Evolutionary conservation across 371 early-diverging fungal species (phyloP).

Genomic region (Saksenaea oblongispora): DNA sequence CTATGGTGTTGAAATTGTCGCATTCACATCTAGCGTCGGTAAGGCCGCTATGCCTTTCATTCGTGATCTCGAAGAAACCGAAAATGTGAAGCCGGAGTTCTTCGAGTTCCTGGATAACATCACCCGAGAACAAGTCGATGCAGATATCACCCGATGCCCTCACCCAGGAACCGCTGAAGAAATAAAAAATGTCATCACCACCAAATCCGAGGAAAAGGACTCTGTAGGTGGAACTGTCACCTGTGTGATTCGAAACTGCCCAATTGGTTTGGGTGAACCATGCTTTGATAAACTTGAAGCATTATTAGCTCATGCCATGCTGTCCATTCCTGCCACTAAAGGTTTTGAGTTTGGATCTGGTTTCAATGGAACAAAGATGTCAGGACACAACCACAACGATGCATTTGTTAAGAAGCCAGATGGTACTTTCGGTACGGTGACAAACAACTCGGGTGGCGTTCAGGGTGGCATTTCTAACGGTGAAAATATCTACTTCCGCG

Average conservation of each 20-base stretch:
- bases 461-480: slow-evolving; percentile 98
- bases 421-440: slow-evolving; percentile 76
- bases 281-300: slow-evolving; percentile 98
- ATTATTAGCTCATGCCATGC: slow-evolving; percentile 97
- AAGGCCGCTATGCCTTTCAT: slow-evolving; percentile 76
- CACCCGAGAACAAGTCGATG: slow-evolving; percentile 61
- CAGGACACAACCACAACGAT: slow-evolving; percentile 93
- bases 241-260: slow-evolving; percentile 95
- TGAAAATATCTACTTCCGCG: slow-evolving; percentile 93
- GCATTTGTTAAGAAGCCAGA: slow-evolving; percentile 69
- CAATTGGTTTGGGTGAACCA: slow-evolving; percentile 96
- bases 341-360: slow-evolving; percentile 97
- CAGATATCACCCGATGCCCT: slow-evolving; percentile 53
- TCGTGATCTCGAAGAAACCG: slow-evolving; percentile 50
- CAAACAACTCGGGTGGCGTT: slow-evolving; percentile 95
- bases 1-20: slow-evolving; percentile 90
- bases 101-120: slow-evolving; percentile 69
- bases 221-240: slow-evolving; percentile 96
- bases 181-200: slow-evolving; percentile 65
- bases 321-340: slow-evolving; percentile 97
- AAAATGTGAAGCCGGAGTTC: slow-evolving; percentile 59
- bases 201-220: slow-evolving; percentile 79
- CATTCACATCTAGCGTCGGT: slow-evolving; percentile 92
- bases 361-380: slow-evolving; percentile 84
- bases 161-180: slow-evolving; percentile 45